Evolutionary conservation across 2,329 filamentous ascomycete genomes (phyloP).

Genomic region (Penicillium rolfsii): DNA sequence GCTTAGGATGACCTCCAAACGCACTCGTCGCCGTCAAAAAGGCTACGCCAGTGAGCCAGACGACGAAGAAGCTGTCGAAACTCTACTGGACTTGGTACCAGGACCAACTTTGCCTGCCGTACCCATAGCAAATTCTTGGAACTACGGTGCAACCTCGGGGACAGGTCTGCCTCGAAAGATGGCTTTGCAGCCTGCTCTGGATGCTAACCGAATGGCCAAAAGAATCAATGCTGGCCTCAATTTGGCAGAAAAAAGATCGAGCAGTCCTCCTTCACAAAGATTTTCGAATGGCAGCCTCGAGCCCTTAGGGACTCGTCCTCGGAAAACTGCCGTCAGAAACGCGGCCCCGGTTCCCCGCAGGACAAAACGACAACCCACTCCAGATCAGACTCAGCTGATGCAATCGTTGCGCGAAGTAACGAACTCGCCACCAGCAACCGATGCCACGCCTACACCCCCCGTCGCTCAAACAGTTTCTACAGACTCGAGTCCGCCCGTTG

Average conservation of each 20-base stretch:
- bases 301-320: conserved; percentile 17
- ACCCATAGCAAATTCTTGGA: conserved; percentile 45
- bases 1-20: conserved; percentile 33
- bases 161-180: conserved; percentile 42
- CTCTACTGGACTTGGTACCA: conserved; percentile 25
- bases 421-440: conserved; percentile 30
- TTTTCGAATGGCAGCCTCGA: conserved; percentile 16
- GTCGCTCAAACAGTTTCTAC: conserved; percentile 39
- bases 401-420: conserved; percentile 35
- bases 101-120: conserved; percentile 40
- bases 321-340: conserved; percentile 18
- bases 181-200: conserved; percentile 34
- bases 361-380: conserved; percentile 39
- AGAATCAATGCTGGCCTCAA: conserved; percentile 39
- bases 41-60: conserved; percentile 15
- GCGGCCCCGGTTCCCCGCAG: conserved; percentile 25
- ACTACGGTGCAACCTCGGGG: conserved; percentile 45
- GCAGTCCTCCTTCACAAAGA: conserved; percentile 1
- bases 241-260: conserved; percentile 10
- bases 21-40: conserved; percentile 20
- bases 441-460: conserved; percentile 41
- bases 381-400: conserved; percentile 39
- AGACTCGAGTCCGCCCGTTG: conserved; percentile 34
- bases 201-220: conserved; percentile 38
- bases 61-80: conserved; percentile 13